phyloP scores from a whole-genome alignment of 2,329 filamentous ascomycete species.

The Aspergillus tanneri region DNA sequence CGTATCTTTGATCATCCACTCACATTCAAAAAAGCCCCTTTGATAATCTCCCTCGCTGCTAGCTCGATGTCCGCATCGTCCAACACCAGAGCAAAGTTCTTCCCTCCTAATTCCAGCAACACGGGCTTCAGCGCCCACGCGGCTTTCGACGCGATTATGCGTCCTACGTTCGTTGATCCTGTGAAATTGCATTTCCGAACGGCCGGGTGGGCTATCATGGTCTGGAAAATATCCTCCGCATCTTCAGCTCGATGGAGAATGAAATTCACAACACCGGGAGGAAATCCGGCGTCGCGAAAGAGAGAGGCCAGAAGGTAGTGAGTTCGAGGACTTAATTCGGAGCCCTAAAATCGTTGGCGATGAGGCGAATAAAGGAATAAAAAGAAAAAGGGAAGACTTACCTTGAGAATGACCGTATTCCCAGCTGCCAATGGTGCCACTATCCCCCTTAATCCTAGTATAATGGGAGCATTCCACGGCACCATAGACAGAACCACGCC shows the following conservation, averaged over 20 bases:
- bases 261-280: conserved; percentile 44
- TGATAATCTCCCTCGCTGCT: conserved; percentile 33
- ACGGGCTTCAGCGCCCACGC: conserved; percentile 47
- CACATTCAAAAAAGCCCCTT: conserved; percentile 32
- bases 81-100: conserved; percentile 44
- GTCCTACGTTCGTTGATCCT: conserved; percentile 45
- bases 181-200: conserved; percentile 49
- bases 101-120: conserved; percentile 51
- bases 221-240: conserved; percentile 36
- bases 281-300: conserved; percentile 46
- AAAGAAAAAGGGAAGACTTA: neutral
- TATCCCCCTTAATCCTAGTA: conserved; percentile 46
- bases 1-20: conserved; percentile 7
- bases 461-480: conserved; percentile 63
- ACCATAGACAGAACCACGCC: conserved; percentile 73
- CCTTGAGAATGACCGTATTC: conserved; percentile 67
- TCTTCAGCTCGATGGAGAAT: conserved; percentile 35
- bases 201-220: conserved; percentile 37
- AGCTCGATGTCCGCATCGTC: conserved; percentile 46
- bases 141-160: conserved; percentile 40
- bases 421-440: conserved; percentile 62
- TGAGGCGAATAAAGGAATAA: too few species aligned
- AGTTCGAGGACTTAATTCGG: conserved; percentile 34
- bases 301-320: conserved; percentile 36
- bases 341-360: conserved; percentile 16